phyloP scores from a whole-genome alignment of 768 basidiomycete species.

The Mycena galopus region DNA sequence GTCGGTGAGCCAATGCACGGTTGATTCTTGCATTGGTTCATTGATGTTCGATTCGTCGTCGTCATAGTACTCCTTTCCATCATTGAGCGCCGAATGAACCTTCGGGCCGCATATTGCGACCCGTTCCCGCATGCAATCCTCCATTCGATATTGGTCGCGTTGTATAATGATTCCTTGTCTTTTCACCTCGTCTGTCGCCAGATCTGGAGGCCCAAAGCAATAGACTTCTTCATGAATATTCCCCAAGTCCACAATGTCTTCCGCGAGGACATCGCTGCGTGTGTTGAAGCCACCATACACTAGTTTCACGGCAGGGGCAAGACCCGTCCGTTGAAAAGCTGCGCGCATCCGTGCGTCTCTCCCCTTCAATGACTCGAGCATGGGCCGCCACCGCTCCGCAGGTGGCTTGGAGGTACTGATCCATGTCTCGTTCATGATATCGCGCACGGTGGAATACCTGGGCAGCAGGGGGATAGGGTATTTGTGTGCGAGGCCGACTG shows the following conservation, averaged over 20 bases:
- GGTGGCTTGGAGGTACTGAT: not conserved
- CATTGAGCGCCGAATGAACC: no score
- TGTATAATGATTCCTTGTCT: not conserved
- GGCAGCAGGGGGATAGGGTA: conserved; percentile 45
- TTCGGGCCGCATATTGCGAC: no score
- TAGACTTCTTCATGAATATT: not conserved
- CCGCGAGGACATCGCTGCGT: not conserved
- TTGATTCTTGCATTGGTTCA: no score
- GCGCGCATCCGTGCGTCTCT: not conserved
- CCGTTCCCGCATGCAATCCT: not conserved
- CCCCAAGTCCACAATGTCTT: not conserved
- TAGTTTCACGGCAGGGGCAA: not conserved
- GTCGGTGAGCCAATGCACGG: not conserved
- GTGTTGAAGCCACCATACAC: not conserved
- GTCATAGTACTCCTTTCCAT: not conserved
- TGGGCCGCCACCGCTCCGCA: not conserved
- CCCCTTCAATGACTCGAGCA: not conserved
- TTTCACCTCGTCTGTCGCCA: not conserved
- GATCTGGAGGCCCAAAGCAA: not conserved
- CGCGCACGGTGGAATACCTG: no score
- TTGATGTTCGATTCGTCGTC: no score
- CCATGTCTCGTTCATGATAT: no score
- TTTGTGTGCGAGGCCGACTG: conserved; percentile 49
- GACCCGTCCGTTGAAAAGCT: not conserved
- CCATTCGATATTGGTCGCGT: not conserved